Percentiles rank a stretch among this genome's conserved stretches.
phyloP scores from a whole-genome alignment of 495 filamentous ascomycete genomes.

The Glonium stellatum region DNA sequence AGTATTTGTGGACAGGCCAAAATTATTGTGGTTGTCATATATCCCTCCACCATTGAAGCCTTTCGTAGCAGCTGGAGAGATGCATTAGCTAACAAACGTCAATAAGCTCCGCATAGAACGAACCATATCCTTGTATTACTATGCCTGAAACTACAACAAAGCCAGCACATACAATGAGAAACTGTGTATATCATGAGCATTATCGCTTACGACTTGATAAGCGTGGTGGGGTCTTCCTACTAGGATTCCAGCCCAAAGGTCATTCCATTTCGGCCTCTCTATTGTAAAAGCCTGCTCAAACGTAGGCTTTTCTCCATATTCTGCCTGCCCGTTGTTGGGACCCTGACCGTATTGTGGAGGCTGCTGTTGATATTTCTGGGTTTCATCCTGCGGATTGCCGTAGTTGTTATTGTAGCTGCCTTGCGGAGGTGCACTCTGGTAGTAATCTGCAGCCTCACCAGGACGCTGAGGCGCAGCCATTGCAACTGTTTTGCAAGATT shows the following conservation, averaged over 20 bases:
- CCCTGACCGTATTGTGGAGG: slow-evolving; percentile 18
- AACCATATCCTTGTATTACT: slow-evolving; percentile 66
- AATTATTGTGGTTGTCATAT: slow-evolving; percentile 58
- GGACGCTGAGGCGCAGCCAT: slow-evolving; percentile 1
- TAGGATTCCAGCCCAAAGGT: slow-evolving; percentile 78
- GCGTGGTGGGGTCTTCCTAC: slow-evolving; percentile 34
- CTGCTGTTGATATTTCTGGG: slow-evolving; percentile 17
- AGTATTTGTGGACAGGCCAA: slow-evolving; percentile 73
- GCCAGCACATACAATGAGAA: slow-evolving; percentile 66
- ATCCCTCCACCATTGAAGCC: slow-evolving; percentile 67
- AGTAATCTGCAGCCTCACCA: slow-evolving; percentile 25
- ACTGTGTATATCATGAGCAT: slow-evolving; percentile 37
- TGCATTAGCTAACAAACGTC: not conserved
- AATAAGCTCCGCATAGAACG: not conserved
- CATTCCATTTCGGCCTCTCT: slow-evolving; percentile 77
- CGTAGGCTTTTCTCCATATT: slow-evolving; percentile 41
- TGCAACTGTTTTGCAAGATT: too few species aligned
- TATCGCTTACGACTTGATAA: not conserved
- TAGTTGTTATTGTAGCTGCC: too few species aligned
- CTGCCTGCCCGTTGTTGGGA: not conserved
- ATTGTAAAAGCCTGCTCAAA: slow-evolving; percentile 79
- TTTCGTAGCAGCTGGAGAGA: slow-evolving; percentile 37
- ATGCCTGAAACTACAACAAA: slow-evolving; percentile 73
- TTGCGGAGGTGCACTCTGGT: slow-evolving; percentile 14
- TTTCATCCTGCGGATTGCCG: not conserved